phyloP scores from a whole-genome alignment of 1,284 basidiomycete genomes.

The Porphyrellus sp. region DNA sequence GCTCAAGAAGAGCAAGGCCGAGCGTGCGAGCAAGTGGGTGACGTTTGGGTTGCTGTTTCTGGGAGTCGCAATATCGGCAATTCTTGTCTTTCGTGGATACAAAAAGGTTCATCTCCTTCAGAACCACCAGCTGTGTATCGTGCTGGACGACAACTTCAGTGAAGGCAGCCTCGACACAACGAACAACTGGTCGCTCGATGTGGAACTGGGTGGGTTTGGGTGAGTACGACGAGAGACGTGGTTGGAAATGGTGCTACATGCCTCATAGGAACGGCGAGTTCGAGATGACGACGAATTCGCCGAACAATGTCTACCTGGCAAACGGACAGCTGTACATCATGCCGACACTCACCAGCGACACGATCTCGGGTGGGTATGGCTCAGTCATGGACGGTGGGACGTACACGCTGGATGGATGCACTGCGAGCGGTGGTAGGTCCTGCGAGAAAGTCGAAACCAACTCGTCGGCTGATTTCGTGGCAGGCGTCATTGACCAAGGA shows the following conservation, averaged over 20 bases:
- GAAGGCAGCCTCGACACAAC: conserved; percentile 44
- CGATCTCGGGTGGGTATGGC: conserved; percentile 45
- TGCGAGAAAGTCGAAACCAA: not conserved
- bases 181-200: conserved; percentile 62
- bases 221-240: conserved; percentile 31
- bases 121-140: conserved; percentile 53
- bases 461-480: not conserved
- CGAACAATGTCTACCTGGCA: conserved; percentile 66
- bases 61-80: conserved; percentile 42
- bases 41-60: conserved; percentile 43
- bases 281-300: conserved; percentile 68
- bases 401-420: conserved; percentile 68
- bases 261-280: conserved; percentile 67
- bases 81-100: conserved; percentile 36
- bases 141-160: conserved; percentile 69
- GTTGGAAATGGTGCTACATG: conserved; percentile 3
- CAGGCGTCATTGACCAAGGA: conserved; percentile 15
- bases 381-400: conserved; percentile 62
- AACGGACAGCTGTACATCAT: conserved; percentile 75
- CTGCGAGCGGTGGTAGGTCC: conserved; percentile 34
- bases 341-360: conserved; percentile 74
- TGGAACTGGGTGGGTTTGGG: conserved; percentile 75
- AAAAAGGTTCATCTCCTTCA: conserved; percentile 37
- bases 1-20: conserved; percentile 32
- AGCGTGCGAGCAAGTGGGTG: conserved; percentile 42